Conservation (phyloP, 2,329 filamentous ascomycete species). For the Orbilia oligospora region DNA sequence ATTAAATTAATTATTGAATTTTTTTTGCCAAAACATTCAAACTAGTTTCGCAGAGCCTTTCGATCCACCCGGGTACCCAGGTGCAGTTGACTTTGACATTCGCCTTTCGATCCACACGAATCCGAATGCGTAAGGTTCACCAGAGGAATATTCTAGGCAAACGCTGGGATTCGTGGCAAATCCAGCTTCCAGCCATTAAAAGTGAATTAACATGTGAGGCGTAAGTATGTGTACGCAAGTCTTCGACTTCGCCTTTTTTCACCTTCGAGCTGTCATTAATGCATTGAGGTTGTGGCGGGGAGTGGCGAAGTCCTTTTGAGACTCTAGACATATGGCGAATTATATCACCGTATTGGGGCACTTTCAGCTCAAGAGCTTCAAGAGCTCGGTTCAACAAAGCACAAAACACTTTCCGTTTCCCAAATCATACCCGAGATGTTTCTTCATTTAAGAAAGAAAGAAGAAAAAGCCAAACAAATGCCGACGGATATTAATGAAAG, state of each 20-base stretch:
- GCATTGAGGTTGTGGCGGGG: conserved; percentile 27
- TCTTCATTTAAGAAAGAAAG: neutral
- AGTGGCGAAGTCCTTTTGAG: conserved; percentile 6
- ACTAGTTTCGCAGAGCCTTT: neutral
- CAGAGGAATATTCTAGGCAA: conserved; percentile 2
- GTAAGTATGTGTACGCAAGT: conserved; percentile 2
- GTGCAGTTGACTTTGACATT: neutral
- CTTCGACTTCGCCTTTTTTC: conserved; percentile 4
- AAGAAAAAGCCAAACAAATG: neutral
- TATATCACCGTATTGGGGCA: conserved; percentile 1
- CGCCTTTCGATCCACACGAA: neutral
- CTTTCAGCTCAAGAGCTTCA: neutral
- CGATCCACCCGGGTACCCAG: neutral
- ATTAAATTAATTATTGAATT: neutral
- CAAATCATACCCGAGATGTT: conserved; percentile 13
- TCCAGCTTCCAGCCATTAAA: neutral
- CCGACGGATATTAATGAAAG: neutral
- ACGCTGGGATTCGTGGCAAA: conserved; percentile 11
- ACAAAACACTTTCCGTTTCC: conserved; percentile 14
- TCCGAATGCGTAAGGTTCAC: neutral
- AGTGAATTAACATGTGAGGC: neutral
- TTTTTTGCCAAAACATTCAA: too few species aligned
- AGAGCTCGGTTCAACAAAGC: conserved; percentile 14
- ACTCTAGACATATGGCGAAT: neutral
- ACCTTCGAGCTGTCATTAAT: neutral